Conservation (phyloP, 1,139 yeast genomes). For the Taiozyma sp. region DNA sequence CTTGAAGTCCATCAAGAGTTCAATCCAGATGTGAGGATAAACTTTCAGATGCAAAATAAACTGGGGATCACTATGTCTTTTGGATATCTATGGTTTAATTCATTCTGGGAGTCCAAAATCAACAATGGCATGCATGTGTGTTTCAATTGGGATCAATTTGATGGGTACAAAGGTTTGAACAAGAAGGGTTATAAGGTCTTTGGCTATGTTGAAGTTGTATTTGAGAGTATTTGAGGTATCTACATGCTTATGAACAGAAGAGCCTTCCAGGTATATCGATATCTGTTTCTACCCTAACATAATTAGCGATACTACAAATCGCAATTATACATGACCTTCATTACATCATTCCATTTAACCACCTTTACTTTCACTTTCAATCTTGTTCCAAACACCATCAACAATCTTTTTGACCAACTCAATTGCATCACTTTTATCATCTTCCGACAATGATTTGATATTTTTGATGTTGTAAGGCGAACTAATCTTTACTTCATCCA, state of each 20-base stretch:
- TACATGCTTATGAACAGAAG: too few relatives aligned
- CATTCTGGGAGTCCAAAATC: conserved; percentile 26
- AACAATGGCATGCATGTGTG: not conserved
- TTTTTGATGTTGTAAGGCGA: conserved; percentile 44
- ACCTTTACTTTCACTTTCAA: conserved; percentile 52
- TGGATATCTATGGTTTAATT: conserved; percentile 34
- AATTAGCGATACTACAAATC: not conserved
- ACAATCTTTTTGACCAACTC: conserved; percentile 49
- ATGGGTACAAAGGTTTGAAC: conserved; percentile 64
- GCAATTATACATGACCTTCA: not conserved
- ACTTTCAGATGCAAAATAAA: not conserved
- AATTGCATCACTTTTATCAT: conserved; percentile 35
- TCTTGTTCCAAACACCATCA: conserved; percentile 50
- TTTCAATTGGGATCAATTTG: conserved; percentile 53
- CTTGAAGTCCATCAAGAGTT: not conserved
- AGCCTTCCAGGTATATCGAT: too few relatives aligned
- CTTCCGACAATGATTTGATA: conserved; percentile 15
- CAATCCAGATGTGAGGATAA: conserved; percentile 6
- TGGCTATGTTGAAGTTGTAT: conserved; percentile 28
- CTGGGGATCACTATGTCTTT: conserved; percentile 13
- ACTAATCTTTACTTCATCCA: conserved; percentile 45
- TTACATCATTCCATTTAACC: conserved; percentile 34
- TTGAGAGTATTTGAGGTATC: not conserved
- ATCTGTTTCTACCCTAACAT: not conserved
- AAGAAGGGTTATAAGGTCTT: conserved; percentile 51